phyloP scores from a whole-genome alignment of 2,329 filamentous ascomycete genomes.

The Penicillium verrucosum region DNA sequence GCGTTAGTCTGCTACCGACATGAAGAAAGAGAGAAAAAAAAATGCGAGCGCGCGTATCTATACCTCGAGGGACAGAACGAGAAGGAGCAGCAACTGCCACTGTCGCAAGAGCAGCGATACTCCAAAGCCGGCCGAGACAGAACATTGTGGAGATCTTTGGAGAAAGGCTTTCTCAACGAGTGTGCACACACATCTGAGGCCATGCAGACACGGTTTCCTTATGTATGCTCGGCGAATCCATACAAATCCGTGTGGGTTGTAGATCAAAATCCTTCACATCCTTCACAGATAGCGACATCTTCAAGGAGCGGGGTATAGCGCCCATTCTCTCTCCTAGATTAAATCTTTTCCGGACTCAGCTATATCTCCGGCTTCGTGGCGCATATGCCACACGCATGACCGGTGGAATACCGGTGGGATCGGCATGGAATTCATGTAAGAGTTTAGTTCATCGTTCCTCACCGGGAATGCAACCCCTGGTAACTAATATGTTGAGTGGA shows the following conservation, averaged over 20 bases:
- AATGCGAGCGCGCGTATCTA: background rate
- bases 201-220: background rate
- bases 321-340: background rate
- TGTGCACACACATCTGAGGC: background rate
- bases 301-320: slow-evolving; percentile 2
- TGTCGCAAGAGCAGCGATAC: slow-evolving; percentile 12
- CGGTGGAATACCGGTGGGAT: slow-evolving; percentile 18
- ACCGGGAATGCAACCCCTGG: background rate
- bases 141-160: slow-evolving; percentile 4
- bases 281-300: background rate
- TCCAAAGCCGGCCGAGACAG: slow-evolving; percentile 4
- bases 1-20: background rate
- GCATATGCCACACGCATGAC: slow-evolving; percentile 5
- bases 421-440: slow-evolving; percentile 10
- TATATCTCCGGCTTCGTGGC: background rate
- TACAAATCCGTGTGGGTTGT: background rate
- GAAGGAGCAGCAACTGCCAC: slow-evolving; percentile 22
- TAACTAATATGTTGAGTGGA: background rate
- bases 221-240: background rate
- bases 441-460: background rate
- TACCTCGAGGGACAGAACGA: slow-evolving; percentile 25
- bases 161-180: background rate
- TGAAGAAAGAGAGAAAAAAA: too few species aligned
- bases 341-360: background rate
- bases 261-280: background rate